Base-by-base conservation (phyloP, 192 early-diverging fungal genomes). In the Coemansia sp. region DNA sequence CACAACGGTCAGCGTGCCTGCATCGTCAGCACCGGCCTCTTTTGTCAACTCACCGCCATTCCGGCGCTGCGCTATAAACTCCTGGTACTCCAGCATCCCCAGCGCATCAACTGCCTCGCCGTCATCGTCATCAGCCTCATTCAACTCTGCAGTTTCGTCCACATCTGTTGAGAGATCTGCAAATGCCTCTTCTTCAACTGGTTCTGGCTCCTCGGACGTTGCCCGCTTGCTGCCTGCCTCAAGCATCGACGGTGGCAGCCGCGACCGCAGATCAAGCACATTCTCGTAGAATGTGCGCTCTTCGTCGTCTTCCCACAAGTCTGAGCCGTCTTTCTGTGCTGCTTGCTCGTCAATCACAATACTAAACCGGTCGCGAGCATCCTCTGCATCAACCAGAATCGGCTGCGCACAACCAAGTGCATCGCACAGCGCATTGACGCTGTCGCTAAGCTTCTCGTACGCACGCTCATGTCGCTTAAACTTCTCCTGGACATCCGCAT, bases 271-370 rank as follows among this genome's bases (percentile, higher is more conserved):
- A 66, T 97, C 90, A 35, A 91, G 69, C 4, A 98, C 60, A 32
- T 87, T 82, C 65, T 97, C 93, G 67, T 98, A 99, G 72, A 99
- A 97, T 49, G 82, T 75, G 48, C 88, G 85, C 23, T 89, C 88
- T 43, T 98, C 96, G 23, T 98, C 94, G 67, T 97, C 94, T 66
- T 98, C 95, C 92, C 96, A 99, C 19, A 88, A 71, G 23, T 55
- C 63, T 38, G 47, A 13, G 41, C 50, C 56, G 48, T 49, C 60
- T 23, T 50, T 63, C 19, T 57, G 58, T 2, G 50, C 61, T 1
- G 58, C 48, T 13, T 66, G 49, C 4, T 19, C 66, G 18, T 71
- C 78, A 64, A 83, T 73, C 43, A 67, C 75, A 41, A 83, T 78
- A 10, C 68, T 71, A 27, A 74, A 57, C 70, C 63, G 64, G 55